Conservation (phyloP, 1,139 yeast genomes). For the Saccharomyces pastorianus region DNA sequence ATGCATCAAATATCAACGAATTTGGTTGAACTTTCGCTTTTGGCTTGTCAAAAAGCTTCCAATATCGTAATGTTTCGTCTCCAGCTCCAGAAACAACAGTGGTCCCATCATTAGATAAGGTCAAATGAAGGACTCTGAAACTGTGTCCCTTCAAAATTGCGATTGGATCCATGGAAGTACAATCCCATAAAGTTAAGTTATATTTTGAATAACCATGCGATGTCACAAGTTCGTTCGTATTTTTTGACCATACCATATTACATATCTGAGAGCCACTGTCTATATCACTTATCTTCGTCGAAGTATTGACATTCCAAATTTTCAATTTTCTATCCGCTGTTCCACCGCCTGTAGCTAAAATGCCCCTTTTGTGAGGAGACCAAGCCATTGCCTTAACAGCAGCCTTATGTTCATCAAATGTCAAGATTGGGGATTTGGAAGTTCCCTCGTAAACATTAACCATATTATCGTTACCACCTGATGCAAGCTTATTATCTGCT, state of each 20-base stretch:
- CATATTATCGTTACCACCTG: constrained; percentile 91
- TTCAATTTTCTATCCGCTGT: constrained; percentile 87
- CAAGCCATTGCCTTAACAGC: constrained; percentile 96
- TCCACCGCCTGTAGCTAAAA: constrained; percentile 94
- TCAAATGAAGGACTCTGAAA: constrained; percentile 78
- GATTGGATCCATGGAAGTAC: constrained; percentile 84
- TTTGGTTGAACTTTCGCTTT: constrained; percentile 47
- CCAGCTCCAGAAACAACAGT: constrained; percentile 99
- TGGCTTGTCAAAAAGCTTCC: constrained; percentile 84
- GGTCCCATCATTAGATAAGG: constrained; percentile 92
- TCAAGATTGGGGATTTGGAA: constrained; percentile 59
- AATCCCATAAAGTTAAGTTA: constrained; percentile 91
- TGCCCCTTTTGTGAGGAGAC: constrained; percentile 95
- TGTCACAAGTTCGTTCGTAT: constrained; percentile 84
- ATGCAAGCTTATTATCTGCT: constrained; percentile 78
- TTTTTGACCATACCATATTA: constrained; percentile 86
- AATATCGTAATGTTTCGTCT: constrained; percentile 87
- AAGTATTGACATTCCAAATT: constrained; percentile 87
- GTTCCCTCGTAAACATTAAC: constrained; percentile 83
- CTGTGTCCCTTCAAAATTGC: constrained; percentile 94
- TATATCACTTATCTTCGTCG: constrained; percentile 62
- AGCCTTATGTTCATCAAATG: constrained; percentile 77
- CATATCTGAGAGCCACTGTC: constrained; percentile 97
- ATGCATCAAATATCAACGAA: constrained; percentile 67
- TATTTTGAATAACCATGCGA: constrained; percentile 93